Base-by-base conservation (phyloP, 805 yeast genomes). In the Sungouiozyma ichnusensis region DNA sequence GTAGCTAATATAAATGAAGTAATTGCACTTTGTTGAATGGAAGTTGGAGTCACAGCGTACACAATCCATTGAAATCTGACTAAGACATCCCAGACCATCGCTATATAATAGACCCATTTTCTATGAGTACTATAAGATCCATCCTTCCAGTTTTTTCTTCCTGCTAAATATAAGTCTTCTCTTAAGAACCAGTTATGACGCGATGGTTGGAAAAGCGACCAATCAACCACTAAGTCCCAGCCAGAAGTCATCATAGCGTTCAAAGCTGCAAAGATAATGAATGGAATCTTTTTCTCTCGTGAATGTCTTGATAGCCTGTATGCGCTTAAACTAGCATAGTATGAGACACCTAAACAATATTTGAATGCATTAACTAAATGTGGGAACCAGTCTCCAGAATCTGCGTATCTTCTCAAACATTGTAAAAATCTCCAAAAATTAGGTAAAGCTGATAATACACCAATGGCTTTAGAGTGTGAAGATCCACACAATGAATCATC, bases 191-290 rank as follows among this genome's bases (percentile, higher is more conserved):
- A 62, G 57, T 82, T 72, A 2, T 81, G 71, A 13, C 68, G 72
- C 20, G 76, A 66, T 2, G 45, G 40, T 59, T 85, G 95, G 43
- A 83, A 69, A 53, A 92, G 66, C 2, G 97, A 87, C 90, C 95
- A 92, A 66, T 92, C 98, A 95, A 92, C 86, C 35, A 88, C 66
- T 4, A 92, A 66, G 63, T 92, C 98, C 98, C 98, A 92, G 3
- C 78, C 48, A 0, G 82, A 62, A 29, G 88, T 72, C 54, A 74
- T 74, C 1, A 79, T 39, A 0, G 96, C 77, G 60, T 92, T 88
- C 33, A 85, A 50, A 0, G 74, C 57, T 0, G 94, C 96, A 65
- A 87, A 74, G 0, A 77, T 61, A 16, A 90, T 83, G 54, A 87
- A 83, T 1, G 75, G 67, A 0, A 76, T 76, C 43, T 80, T 68